Evolutionary conservation across 805 yeast genomes (phyloP).

Genomic region (Yueomyces sp.): DNA sequence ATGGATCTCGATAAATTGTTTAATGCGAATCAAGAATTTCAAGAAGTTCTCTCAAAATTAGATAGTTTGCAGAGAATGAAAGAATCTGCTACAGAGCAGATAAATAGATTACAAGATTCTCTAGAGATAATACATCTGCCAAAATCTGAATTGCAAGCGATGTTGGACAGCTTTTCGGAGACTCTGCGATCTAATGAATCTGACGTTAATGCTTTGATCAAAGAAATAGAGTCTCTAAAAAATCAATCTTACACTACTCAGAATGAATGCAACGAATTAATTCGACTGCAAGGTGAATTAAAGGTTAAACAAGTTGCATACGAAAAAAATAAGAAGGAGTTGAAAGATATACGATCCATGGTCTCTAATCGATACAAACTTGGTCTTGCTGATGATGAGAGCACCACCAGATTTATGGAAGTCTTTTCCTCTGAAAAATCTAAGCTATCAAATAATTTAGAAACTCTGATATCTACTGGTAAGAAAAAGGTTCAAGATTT

Average conservation of each 20-base stretch:
- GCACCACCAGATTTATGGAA: background rate
- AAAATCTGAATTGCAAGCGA: conserved; percentile 27
- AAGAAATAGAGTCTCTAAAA: conserved; percentile 12
- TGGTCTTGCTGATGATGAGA: background rate
- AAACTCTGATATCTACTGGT: background rate
- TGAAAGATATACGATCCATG: background rate
- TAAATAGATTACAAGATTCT: conserved; percentile 29
- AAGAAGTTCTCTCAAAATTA: conserved; percentile 48
- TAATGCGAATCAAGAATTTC: conserved; percentile 70
- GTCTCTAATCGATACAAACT: background rate
- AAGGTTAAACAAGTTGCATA: conserved; percentile 28
- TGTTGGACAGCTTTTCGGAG: conserved; percentile 30
- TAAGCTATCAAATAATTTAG: background rate
- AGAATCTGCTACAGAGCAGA: conserved; percentile 34
- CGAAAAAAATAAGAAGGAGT: conserved; percentile 1
- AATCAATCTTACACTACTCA: conserved; percentile 18
- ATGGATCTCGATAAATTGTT: conserved; percentile 50
- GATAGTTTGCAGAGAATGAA: conserved; percentile 42
- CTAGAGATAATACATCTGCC: conserved; percentile 16
- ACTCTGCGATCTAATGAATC: conserved; percentile 19
- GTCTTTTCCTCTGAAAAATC: background rate
- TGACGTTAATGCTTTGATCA: conserved; percentile 17
- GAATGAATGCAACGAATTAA: conserved; percentile 24
- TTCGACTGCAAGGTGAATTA: conserved; percentile 43
- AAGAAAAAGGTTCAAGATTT: conserved; percentile 12